These are phyloP conservation scores for Scheffersomyces lignicola DNA, from an alignment of 1,139 yeast species.

Conservation along the genomic window DNA sequence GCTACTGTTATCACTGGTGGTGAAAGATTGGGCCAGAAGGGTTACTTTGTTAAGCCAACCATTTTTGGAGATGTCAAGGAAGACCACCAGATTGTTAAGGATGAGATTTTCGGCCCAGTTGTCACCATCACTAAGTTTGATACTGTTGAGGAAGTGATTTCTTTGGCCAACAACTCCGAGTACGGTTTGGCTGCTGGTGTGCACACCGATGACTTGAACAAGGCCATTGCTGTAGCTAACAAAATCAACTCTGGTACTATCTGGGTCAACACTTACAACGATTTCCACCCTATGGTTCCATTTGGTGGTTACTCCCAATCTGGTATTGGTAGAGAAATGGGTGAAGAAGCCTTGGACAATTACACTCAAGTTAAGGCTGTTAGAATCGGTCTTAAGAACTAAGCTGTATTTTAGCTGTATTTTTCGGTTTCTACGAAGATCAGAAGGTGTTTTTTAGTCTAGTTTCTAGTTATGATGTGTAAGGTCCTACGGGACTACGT, in stretches of 20 bases:
- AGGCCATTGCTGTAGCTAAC: conserved; percentile 64
- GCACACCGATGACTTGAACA: conserved; percentile 69
- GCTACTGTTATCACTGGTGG: conserved; percentile 80
- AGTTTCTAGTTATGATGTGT: too few species aligned
- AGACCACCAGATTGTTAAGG: conserved; percentile 68
- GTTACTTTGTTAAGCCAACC: conserved; percentile 80
- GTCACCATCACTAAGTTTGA: conserved; percentile 72
- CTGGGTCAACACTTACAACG: conserved; percentile 85
- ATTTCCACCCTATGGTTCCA: conserved; percentile 77
- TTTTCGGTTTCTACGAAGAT: too few species aligned
- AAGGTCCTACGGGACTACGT: too few species aligned
- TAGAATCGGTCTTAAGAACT: conserved; percentile 37
- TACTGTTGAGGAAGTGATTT: conserved; percentile 68
- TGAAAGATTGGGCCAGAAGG: conserved; percentile 62
- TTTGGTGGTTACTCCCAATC: conserved; percentile 87
- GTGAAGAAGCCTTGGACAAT: conserved; percentile 78
- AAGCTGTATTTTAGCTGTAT: too few species aligned
- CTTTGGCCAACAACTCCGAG: conserved; percentile 68
- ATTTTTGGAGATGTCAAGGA: conserved; percentile 70
- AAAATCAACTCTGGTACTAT: conserved; percentile 77
- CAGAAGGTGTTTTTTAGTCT: too few species aligned
- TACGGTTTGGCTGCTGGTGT: conserved; percentile 87
- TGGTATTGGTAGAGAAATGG: conserved; percentile 93
- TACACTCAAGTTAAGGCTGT: conserved; percentile 84
- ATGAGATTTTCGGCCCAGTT: conserved; percentile 89